Conservation (phyloP, 495 filamentous ascomycete genomes). For the Apodospora peruviana region DNA sequence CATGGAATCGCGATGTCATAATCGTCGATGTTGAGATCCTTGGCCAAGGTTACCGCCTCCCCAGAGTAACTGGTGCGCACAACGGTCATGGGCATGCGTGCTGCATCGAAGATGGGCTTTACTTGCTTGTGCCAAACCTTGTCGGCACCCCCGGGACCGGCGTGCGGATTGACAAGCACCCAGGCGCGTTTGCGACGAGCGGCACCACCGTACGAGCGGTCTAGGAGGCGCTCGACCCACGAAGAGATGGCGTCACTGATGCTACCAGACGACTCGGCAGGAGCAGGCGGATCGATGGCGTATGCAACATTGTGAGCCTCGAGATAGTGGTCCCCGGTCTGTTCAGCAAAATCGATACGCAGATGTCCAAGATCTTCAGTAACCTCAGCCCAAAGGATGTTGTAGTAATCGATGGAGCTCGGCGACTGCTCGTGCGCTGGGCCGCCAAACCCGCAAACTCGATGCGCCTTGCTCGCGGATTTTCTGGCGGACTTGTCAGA, state of each 20-base stretch:
- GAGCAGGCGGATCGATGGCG: slow-evolving; percentile 8
- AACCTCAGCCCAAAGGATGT: slow-evolving; percentile 75
- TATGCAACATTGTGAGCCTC: slow-evolving; percentile 19
- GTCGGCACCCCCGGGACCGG: slow-evolving; percentile 72
- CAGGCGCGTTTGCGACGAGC: slow-evolving; percentile 71
- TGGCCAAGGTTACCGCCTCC: slow-evolving; percentile 74
- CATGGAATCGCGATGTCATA: slow-evolving; percentile 84
- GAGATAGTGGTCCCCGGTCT: slow-evolving; percentile 14
- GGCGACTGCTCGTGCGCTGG: slow-evolving; percentile 14
- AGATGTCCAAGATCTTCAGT: slow-evolving; percentile 51
- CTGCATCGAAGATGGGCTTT: slow-evolving; percentile 78
- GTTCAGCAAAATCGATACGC: slow-evolving; percentile 66
- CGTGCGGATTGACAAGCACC: slow-evolving; percentile 85
- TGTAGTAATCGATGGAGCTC: slow-evolving; percentile 62
- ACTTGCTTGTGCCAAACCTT: slow-evolving; percentile 71
- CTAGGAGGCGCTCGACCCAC: slow-evolving; percentile 62
- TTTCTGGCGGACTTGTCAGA: background rate
- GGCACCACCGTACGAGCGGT: slow-evolving; percentile 62
- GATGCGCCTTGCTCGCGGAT: background rate
- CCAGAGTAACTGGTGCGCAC: slow-evolving; percentile 66
- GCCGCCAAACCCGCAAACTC: background rate
- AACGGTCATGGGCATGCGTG: slow-evolving; percentile 70
- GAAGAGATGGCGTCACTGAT: slow-evolving; percentile 46
- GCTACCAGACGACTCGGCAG: slow-evolving; percentile 1
- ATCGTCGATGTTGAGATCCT: slow-evolving; percentile 69